phyloP scores from a whole-genome alignment of 202 grass and related monocot genomes.

The Carex arenaria region DNA sequence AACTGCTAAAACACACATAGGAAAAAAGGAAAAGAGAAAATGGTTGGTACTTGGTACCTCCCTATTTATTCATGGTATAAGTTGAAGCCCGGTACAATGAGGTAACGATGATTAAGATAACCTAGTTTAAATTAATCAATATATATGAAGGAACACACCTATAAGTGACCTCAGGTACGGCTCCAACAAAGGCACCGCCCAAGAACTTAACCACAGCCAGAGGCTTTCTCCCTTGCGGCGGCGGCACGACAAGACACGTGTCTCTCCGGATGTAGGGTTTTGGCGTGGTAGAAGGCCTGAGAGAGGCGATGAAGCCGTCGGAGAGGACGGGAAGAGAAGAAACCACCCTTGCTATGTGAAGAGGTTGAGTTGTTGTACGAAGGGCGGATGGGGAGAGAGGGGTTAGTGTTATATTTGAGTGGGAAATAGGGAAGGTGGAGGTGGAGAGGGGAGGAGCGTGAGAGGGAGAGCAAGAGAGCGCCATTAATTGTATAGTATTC shows the following conservation, averaged over 20 bases:
- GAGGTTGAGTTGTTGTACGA: background rate
- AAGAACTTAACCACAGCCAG: conserved; percentile 72
- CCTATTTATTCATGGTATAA: background rate
- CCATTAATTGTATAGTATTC: conserved; percentile 16
- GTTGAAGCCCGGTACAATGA: background rate
- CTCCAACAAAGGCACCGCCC: conserved; percentile 88
- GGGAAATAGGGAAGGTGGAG: background rate
- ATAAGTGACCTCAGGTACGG: conserved; percentile 79
- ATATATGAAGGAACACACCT: conserved; percentile 20
- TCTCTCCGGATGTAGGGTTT: conserved; percentile 43
- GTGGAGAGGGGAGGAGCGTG: conserved; percentile 21
- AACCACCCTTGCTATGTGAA: conserved; percentile 9
- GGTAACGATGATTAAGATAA: background rate
- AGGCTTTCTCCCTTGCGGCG: conserved; percentile 45
- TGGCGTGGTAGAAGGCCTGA: conserved; percentile 1
- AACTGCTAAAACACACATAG: background rate
- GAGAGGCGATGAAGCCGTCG: conserved; percentile 33
- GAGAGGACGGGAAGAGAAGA: conserved; percentile 27
- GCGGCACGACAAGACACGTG: conserved; percentile 69
- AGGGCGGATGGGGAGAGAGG: background rate
- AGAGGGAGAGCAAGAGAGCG: conserved; percentile 22
- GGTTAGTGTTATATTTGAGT: background rate
- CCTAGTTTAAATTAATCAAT: background rate
- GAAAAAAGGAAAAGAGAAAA: background rate
- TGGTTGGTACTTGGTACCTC: background rate